phyloP scores from a whole-genome alignment of 176 grass and related monocot species.

The Musa schizocarpa region DNA sequence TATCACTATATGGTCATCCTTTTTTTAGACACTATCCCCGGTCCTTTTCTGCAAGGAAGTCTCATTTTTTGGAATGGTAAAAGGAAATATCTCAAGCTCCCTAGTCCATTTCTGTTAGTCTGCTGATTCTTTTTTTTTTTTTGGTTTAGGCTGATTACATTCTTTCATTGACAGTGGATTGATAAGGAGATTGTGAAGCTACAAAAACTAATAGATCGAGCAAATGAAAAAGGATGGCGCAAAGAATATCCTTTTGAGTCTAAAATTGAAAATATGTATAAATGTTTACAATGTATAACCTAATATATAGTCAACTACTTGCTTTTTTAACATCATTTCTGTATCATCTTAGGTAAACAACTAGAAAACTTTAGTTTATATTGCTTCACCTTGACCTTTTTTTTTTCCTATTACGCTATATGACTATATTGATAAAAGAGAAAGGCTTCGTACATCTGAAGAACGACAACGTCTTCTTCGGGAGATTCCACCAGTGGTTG shows the following conservation, averaged over 20 bases:
- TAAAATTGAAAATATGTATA: background rate
- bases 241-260: constrained; percentile 68
- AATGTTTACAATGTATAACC: background rate
- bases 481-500: constrained; percentile 47
- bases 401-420: constrained; percentile 32
- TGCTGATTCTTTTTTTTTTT: background rate
- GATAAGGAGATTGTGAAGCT: constrained; percentile 48
- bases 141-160: background rate
- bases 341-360: background rate
- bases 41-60: too few species aligned
- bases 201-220: constrained; percentile 38
- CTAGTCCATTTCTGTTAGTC: background rate
- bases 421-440: constrained; percentile 40
- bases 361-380: background rate
- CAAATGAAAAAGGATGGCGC: constrained; percentile 54
- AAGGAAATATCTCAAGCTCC: background rate
- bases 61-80: too few species aligned
- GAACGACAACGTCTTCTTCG: constrained; percentile 59
- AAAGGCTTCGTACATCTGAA: constrained; percentile 40
- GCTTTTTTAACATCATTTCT: background rate
- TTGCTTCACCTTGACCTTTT: constrained; percentile 50
- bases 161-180: constrained; percentile 66
- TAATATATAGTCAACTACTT: background rate
- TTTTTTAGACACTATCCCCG: too few species aligned
- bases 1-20: too few species aligned